phyloP scores from a whole-genome alignment of 2,329 filamentous ascomycete genomes.

The Aspergillus versicolor region DNA sequence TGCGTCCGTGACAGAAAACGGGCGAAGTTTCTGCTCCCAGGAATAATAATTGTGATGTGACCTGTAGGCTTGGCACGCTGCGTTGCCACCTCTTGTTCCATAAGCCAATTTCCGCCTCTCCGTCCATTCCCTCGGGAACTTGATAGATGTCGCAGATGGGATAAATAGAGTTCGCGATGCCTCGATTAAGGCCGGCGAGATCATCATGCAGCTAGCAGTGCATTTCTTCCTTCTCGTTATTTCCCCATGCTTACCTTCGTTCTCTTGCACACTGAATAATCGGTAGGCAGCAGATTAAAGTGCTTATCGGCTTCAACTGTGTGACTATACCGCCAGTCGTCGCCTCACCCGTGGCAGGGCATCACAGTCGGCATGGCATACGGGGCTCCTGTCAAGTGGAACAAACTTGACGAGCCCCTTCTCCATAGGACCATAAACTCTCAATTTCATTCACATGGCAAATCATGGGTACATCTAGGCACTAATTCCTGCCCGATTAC shows the following conservation, averaged over 20 bases:
- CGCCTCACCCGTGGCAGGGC: neutral
- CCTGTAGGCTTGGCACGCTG: neutral
- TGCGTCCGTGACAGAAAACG: slow-evolving; percentile 1
- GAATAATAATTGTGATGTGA: neutral
- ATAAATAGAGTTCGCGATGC: neutral
- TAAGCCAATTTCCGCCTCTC: neutral
- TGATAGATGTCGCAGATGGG: neutral
- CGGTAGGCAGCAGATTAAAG: neutral
- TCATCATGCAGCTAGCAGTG: neutral
- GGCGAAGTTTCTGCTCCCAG: neutral
- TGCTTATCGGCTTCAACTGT: neutral
- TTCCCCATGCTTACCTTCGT: neutral
- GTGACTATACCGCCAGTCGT: neutral
- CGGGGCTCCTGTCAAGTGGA: neutral
- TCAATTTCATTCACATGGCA: neutral
- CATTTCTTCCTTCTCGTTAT: neutral
- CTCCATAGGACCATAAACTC: neutral
- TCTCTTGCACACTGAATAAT: neutral
- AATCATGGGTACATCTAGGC: neutral
- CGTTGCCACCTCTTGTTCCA: slow-evolving; percentile 2
- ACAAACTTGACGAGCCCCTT: too few species aligned
- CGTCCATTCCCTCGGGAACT: neutral
- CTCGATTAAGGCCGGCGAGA: neutral
- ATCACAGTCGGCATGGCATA: neutral
- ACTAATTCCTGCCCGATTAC: neutral